Evolutionary conservation across 768 basidiomycete genomes (phyloP), one percentile per base, ranked within the genome.

Genomic region (Collybiopsis confluens): DNA sequence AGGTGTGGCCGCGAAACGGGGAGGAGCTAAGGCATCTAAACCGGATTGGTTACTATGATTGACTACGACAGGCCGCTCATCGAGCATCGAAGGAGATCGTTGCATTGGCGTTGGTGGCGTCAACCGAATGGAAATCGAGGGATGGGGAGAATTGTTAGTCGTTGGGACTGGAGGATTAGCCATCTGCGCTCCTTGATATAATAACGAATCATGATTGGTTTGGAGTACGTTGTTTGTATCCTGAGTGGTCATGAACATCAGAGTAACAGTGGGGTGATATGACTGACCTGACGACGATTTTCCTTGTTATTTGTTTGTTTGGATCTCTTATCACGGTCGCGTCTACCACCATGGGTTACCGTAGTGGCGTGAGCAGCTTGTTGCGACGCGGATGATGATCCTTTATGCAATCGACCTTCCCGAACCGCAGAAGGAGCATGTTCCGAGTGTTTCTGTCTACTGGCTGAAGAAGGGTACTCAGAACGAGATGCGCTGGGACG

Each of bases 71-170:
- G 33, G 36, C 2, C 30, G 27, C 33, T 46, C 21, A 26, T 35
- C 40, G 15, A 52, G 42, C 10, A 21, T 33, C 13, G 52, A 53
- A 15, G 52, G 52, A 10, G 52, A 33, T 21, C 43, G 52, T n/a
- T 53, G 23, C n/a, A 53, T 18, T 1, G 52, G 52, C 10, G 52
- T 53, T 10, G 52, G 52, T 21, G 52, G 52, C 26, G 52, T 53
- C 9, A 53, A 36, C 13, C 43, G 52, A 20, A 43, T 41, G 8
- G n/a, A 23, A 42, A 42, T n/a, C 6, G 50, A 52, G 28, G 41
- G 37, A 28, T 42, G 50, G 11, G 50, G 50, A 10, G 50, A 52
- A 23, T 33, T 52, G 40, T 41, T 52, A 38, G 33, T 13, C 20
- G 30, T 33, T 3, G 40, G 1, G 16, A 35, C 13, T 15, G 41